Base-by-base conservation (phyloP, 2,329 filamentous ascomycete species). In the Sporothrix luriei region DNA sequence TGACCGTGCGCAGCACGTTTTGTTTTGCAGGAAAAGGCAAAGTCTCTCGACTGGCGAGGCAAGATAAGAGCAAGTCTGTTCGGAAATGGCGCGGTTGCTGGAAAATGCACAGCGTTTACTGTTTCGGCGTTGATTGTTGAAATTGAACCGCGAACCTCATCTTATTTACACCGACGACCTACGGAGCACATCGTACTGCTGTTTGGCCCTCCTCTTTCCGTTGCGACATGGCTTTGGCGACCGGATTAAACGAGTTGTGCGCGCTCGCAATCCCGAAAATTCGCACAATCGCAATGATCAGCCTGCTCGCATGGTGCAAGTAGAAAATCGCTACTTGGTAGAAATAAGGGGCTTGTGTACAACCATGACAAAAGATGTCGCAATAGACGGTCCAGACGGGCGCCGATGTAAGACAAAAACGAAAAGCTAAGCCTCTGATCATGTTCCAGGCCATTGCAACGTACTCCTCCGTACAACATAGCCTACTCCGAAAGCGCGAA, bases 1-100 rank as follows among this genome's bases (percentile, higher is more conserved):
- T 26, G 19, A n/a, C 67, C 67, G 67, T 68, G 67, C 67, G 55
- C 55, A 46, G 4, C 16, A 33, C n/a, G 66, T 61, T 68, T 68
- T 54, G 66, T 61, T 68, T 68, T 49, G 54, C 26, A 40, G 38
- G 21, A 19, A 14, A 46, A 46, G 57, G 57, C 33, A 43, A 40
- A 16, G 2, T 16, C 26, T 21, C 1, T n/a, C 19, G 38, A 43
- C 38, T 13, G n/a, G 24, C 21, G 40, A 26, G 38, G 26, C 26
- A 21, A 38, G 57, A 43, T 46, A 67, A 48, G 38, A 57, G 3
- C 46, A 51, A 24, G 43, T 10, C 3, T 16, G 16, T 66, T 38
- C 29, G 24, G 16, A 43, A 33, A 43, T n/a, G 19, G 54, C 13
- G 11, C 7, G 14, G 11, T 16, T 48, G 19, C n/a, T n/a, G n/a